Percentiles rank a stretch among this genome's conserved stretches.
Evolutionary conservation across 441 rosid species (phyloP).

Genomic region (Corymbia calophylla): DNA sequence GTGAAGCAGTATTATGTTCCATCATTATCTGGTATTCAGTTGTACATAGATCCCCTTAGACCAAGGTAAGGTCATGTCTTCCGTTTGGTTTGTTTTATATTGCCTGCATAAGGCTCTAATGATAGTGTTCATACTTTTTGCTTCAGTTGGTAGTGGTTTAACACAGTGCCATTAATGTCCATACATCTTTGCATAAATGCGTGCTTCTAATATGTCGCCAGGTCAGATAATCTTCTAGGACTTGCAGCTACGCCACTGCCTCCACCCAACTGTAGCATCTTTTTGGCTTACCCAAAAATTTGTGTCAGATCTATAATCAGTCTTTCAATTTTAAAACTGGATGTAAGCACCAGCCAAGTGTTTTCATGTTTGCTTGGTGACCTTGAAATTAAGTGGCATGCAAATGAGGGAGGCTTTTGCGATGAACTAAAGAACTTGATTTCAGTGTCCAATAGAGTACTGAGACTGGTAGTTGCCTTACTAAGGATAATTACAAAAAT

Average conservation of each 20-base stretch:
- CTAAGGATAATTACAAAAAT: not conserved
- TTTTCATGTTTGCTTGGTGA: not conserved
- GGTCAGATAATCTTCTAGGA: not conserved
- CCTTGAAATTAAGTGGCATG: not conserved
- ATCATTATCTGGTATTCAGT: slow-evolving; percentile 38
- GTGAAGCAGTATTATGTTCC: slow-evolving; percentile 46
- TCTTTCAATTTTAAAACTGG: not conserved
- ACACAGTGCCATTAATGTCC: not conserved
- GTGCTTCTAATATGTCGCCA: not conserved
- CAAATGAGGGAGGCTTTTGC: not conserved
- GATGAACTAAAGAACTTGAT: not conserved
- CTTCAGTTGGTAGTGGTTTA: not conserved
- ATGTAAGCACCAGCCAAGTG: not conserved
- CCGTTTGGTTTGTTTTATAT: not conserved
- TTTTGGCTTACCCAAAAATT: not conserved
- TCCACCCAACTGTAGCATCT: not conserved
- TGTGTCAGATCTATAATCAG: not conserved
- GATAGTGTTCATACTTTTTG: not conserved
- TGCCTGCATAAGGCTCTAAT: not conserved
- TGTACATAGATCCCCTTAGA: slow-evolving; percentile 26
- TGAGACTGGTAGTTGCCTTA: not conserved
- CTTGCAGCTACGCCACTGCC: not conserved
- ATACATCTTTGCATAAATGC: not conserved
- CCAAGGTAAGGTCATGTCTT: slow-evolving; percentile 19
- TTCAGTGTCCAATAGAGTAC: not conserved